Evolutionary conservation across 2,329 filamentous ascomycete species (phyloP).

Genomic region (Aspergillus hortae): DNA sequence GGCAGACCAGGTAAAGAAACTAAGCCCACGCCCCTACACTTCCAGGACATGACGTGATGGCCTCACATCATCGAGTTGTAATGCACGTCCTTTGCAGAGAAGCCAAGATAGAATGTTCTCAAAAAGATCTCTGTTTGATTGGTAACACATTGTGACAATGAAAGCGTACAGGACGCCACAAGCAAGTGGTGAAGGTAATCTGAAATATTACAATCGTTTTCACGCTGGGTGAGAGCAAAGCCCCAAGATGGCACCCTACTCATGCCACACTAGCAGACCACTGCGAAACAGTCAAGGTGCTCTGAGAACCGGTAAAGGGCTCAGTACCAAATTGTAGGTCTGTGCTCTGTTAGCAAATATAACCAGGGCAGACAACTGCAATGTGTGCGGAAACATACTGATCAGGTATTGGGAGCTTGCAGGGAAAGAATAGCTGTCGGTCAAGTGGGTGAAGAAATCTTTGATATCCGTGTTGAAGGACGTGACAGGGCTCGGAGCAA

Average conservation of each 20-base stretch:
- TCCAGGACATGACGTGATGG: no score
- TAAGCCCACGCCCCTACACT: no score
- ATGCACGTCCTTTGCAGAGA: no score
- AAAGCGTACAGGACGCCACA: no score
- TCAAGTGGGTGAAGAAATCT: constrained; percentile 54
- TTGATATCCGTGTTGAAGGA: constrained; percentile 56
- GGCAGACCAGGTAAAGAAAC: no score
- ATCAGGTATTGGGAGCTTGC: constrained; percentile 49
- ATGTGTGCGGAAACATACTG: constrained; percentile 27
- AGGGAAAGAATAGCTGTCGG: constrained; percentile 44
- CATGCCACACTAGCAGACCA: constrained; percentile 13
- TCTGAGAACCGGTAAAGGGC: constrained; percentile 51
- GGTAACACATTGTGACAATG: no score
- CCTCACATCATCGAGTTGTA: no score
- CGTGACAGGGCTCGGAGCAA: constrained; percentile 40
- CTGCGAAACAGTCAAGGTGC: constrained; percentile 25
- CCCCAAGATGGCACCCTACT: not conserved
- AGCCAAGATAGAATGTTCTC: no score
- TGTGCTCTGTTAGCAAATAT: constrained; percentile 1
- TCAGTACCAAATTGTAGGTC: constrained; percentile 51
- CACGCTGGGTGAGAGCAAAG: no score
- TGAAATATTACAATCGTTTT: no score
- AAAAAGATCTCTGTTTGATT: no score
- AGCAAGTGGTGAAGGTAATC: no score
- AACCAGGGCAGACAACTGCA: not conserved